These are phyloP conservation scores for Curvularia lunata DNA, from an alignment of 2,329 filamentous ascomycete genomes.

Conservation along the genomic window DNA sequence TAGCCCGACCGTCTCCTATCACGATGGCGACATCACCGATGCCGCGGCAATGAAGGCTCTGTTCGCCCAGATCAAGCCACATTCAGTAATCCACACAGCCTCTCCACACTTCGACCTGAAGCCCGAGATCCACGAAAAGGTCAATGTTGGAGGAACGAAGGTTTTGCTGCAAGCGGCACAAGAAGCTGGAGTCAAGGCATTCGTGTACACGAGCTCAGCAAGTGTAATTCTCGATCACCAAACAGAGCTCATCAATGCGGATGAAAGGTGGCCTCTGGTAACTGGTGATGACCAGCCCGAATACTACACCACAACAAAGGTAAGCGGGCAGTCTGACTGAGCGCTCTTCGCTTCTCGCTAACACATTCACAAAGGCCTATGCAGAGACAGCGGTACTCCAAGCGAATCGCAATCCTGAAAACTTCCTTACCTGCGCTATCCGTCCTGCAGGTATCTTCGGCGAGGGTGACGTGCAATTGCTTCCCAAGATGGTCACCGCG, in stretches of 20 bases:
- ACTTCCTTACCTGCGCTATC: conserved; percentile 58
- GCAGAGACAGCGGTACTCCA: conserved; percentile 57
- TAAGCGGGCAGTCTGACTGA: conserved; percentile 10
- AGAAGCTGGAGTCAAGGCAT: conserved; percentile 58
- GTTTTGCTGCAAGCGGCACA: conserved; percentile 56
- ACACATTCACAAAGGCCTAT: conserved; percentile 42
- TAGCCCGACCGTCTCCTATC: conserved; percentile 54
- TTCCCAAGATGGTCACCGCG: conserved; percentile 54
- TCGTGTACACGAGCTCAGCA: conserved; percentile 61
- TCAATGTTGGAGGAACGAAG: conserved; percentile 60
- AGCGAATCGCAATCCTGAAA: conserved; percentile 54
- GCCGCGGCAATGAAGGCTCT: conserved; percentile 50
- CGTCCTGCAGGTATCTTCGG: conserved; percentile 60
- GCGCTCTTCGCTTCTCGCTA: neutral
- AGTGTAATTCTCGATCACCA: conserved; percentile 56
- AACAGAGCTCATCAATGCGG: conserved; percentile 56
- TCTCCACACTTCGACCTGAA: conserved; percentile 52
- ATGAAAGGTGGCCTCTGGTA: conserved; percentile 56
- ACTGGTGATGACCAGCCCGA: conserved; percentile 56
- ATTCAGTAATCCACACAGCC: conserved; percentile 59
- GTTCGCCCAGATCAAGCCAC: conserved; percentile 53
- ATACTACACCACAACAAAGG: conserved; percentile 60
- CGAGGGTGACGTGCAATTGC: conserved; percentile 55
- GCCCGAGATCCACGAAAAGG: conserved; percentile 54
- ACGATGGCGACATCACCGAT: conserved; percentile 59